phyloP scores from a whole-genome alignment of 2,329 filamentous ascomycete genomes.

The Juglanconis juglandina region DNA sequence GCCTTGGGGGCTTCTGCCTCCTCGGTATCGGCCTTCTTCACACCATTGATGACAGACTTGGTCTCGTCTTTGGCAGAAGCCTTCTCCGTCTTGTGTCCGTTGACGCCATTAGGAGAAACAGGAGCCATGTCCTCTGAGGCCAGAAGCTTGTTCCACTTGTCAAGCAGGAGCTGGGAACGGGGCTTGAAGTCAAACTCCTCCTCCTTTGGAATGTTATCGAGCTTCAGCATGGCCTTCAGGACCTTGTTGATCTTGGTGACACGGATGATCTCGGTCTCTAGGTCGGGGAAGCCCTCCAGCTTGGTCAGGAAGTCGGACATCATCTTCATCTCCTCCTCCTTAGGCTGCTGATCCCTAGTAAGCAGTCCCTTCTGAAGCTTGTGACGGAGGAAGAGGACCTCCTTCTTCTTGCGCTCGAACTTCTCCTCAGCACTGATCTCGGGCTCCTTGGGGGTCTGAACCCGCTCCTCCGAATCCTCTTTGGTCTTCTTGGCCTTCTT shows the following conservation, averaged over 20 bases:
- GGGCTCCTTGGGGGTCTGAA: conserved; percentile 47
- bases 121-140: conserved; percentile 50
- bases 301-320: conserved; percentile 78
- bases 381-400: conserved; percentile 90
- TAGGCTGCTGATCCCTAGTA: conserved; percentile 77
- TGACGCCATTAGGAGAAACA: conserved; percentile 43
- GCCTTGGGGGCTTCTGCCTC: conserved; percentile 28
- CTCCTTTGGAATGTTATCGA: conserved; percentile 80
- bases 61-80: conserved; percentile 39
- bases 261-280: conserved; percentile 86
- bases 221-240: conserved; percentile 87
- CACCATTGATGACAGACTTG: conserved; percentile 26
- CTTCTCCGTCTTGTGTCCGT: conserved; percentile 38
- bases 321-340: conserved; percentile 75
- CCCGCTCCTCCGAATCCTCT: conserved; percentile 49
- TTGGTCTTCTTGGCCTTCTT: conserved; percentile 54
- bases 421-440: conserved; percentile 58
- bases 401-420: conserved; percentile 61
- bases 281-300: conserved; percentile 73
- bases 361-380: conserved; percentile 93
- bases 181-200: conserved; percentile 86
- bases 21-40: conserved; percentile 30
- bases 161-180: conserved; percentile 74
- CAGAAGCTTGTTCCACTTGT: conserved; percentile 86
- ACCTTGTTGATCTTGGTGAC: conserved; percentile 98